phyloP scores from a whole-genome alignment of 345 rosid genomes.

The Hypericum perforatum region DNA sequence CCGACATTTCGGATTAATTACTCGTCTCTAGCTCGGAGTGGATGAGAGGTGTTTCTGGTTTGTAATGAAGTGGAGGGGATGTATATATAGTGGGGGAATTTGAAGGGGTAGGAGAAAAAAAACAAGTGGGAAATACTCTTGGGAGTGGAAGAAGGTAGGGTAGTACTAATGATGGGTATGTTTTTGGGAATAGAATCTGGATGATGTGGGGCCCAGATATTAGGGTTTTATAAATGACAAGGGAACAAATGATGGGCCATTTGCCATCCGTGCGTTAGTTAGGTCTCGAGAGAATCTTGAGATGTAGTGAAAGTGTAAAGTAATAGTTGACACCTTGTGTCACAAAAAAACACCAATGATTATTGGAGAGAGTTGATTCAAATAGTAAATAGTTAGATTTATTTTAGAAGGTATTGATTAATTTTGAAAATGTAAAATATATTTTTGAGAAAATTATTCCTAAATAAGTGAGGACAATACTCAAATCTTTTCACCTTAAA shows the following conservation, averaged over 20 bases:
- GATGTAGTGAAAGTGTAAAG: no score
- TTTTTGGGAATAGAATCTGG: constrained; percentile 30
- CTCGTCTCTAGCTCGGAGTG: not conserved
- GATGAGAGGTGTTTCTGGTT: not conserved
- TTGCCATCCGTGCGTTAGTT: constrained; percentile 15
- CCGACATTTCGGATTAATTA: constrained; percentile 39
- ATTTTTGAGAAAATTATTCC: no score
- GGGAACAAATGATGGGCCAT: constrained; percentile 28
- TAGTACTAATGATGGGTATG: constrained; percentile 12
- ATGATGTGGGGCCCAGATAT: constrained; percentile 30
- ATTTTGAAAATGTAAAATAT: no score
- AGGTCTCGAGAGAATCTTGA: no score
- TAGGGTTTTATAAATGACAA: constrained; percentile 15
- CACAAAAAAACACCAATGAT: no score
- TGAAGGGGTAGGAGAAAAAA: constrained; percentile 5
- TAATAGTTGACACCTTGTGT: no score
- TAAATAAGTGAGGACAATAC: no score
- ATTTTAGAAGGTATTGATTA: no score
- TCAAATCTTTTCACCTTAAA: no score
- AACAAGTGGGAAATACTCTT: constrained; percentile 15
- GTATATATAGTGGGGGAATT: constrained; percentile 5
- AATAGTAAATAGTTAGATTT: no score
- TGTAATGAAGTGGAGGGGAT: constrained; percentile 19
- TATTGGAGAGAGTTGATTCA: no score
- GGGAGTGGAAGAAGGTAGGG: constrained; percentile 6